phyloP scores from a whole-genome alignment of 306 rosid genomes.

The Herpetospermum pedunculosum region DNA sequence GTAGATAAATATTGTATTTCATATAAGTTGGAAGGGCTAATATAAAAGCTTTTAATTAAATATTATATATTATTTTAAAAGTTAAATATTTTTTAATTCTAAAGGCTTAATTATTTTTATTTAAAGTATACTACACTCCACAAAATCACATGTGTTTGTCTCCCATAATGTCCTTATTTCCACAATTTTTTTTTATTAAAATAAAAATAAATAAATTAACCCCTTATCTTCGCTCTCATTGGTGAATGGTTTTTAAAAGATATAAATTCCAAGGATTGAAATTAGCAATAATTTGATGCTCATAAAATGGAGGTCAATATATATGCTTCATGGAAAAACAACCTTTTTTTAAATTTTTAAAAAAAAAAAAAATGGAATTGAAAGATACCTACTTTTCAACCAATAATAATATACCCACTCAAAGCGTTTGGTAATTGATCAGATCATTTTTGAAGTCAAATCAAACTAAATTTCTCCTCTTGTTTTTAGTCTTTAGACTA shows the following conservation, averaged over 20 bases:
- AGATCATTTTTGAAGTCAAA: neutral
- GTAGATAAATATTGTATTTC: too few relatives aligned
- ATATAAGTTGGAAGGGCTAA: neutral
- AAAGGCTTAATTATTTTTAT: neutral
- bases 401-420: slow-evolving; percentile 4
- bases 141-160: neutral
- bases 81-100: neutral
- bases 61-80: neutral
- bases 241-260: neutral
- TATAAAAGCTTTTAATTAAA: neutral
- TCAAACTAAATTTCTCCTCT: too few relatives aligned
- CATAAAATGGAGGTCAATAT: neutral
- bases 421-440: neutral
- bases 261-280: neutral
- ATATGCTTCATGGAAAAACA: neutral
- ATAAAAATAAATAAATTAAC: too few relatives aligned
- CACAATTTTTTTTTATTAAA: neutral
- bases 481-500: neutral
- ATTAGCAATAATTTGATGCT: neutral
- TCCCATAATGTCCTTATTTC: neutral
- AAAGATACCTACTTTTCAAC: neutral
- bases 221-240: neutral
- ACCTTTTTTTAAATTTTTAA: neutral
- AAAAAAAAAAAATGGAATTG: neutral
- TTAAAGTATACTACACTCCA: neutral